Base-by-base conservation (phyloP, 1,284 basidiomycete genomes). In the Rhodotorula sp. region DNA sequence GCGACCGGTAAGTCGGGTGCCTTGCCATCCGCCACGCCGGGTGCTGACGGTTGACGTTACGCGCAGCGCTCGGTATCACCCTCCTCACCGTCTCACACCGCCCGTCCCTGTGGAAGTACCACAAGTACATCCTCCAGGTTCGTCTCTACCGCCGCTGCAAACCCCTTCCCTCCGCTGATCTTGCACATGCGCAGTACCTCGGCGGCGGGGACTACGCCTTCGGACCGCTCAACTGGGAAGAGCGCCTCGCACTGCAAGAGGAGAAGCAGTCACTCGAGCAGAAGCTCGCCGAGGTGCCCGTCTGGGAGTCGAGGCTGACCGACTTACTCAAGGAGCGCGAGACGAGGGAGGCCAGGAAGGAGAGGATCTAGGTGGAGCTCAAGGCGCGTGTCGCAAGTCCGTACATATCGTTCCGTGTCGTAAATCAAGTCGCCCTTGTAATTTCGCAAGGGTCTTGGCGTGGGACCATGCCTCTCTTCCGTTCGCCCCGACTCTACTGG, bases 21-120 rank as follows among this genome's bases (percentile, higher is more conserved):
- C 46, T 20, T n/a, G 30, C 11, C n/a, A 0, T 26, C 48, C 31
- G 15, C 18, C n/a, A 11, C 37, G 40, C 13, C 10, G 28, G 10
- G 10, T 5, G 3, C 50, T 11, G 30, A 40, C 26, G n/a, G n/a
- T n/a, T n/a, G n/a, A n/a, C n/a, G n/a, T n/a, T n/a, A n/a, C n/a
- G 7, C 22, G 11, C 75, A 79, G 83, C 84, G 56, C 83, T 95
- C 26, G 90, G 89, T 1, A 95, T 95, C 77, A 95, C 93, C 0
- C 84, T 95, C 40, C 82, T 96, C 75, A 95, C 92, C 1, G 92
- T 95, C 54, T 93, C 90, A 30, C 92, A 95, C 81, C 87, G 92
- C 22, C 92, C 94, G 18, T 93, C 91, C 48, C 81, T 98, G 73
- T 97, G 94, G 93, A 92, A 93, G 75, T 83, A 96, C 79, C 94